Base-by-base conservation (phyloP, 306 rosid species). In the Citrullus colocynthis region DNA sequence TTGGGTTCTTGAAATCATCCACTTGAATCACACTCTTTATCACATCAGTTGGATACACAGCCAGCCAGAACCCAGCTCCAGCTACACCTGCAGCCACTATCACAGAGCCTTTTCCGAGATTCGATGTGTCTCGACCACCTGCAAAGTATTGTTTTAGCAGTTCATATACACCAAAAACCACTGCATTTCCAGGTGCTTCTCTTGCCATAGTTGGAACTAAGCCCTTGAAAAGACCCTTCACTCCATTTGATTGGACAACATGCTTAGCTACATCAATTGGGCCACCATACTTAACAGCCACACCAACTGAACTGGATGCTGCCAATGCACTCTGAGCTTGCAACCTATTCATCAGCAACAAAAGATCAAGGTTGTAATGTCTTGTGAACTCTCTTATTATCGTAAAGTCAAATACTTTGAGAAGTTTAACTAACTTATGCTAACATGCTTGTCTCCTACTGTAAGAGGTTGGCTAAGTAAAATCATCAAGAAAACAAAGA, bases 261-360 rank as follows among this genome's bases (percentile, higher is more conserved):
- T 87, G 92, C 85, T 87, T 88, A 8, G 93, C 97, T 81, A 92
- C 99, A 81, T 96, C 98, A 84, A 96, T 60, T 44, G 99, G 99
- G 49, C 99, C 99, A 16, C 97, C 93, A 78, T 92, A 96, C 81
- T 88, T 91, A 74, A 88, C 87, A 13, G 90, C 91, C 77, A 85
- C 83, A 44, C 86, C 72, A 24, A 81, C 93, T 11, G 89, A 37
- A 74, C 87, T 84, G 10, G 90, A 55, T 74, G 72, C 88, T 24
- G 87, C 93, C 69, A 96, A 75, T 24, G 90, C 89, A 79, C 98
- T 91, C 77, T 96, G 99, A 42, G 99, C 98, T 88, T 96, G 99
- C 89, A 96, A 84, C 82, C 99, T 95, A 80, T 74, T 42, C 71
- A 45, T 77, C 18, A 45, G 44, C 67, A 62, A 51, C 3, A 48